Percentiles rank a stretch among this genome's conserved stretches.
phyloP scores from a whole-genome alignment of 2,329 filamentous ascomycete genomes.

The Nothophoma quercina region DNA sequence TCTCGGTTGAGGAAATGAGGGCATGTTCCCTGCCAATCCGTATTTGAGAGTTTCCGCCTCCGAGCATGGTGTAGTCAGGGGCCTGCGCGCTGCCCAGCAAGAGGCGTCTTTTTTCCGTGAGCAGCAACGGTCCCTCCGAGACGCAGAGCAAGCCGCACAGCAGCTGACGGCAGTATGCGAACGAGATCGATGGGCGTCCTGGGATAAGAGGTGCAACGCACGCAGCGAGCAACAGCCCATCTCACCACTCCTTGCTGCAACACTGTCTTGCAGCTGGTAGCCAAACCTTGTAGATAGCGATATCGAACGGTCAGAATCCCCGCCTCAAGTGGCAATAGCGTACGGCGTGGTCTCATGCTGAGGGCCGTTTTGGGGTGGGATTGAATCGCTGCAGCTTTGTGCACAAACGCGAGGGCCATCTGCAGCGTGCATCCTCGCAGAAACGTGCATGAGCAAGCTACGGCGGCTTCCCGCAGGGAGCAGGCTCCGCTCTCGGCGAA shows the following conservation, averaged over 20 bases:
- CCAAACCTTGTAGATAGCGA: constrained; percentile 5
- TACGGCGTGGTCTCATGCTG: constrained; percentile 26
- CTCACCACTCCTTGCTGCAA: neutral
- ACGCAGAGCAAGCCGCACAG: constrained; percentile 2
- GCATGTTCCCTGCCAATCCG: constrained; percentile 40
- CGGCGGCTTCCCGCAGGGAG: constrained; percentile 28
- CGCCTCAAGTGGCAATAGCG: constrained; percentile 34
- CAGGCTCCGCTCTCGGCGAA: constrained; percentile 30
- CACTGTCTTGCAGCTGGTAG: constrained; percentile 3
- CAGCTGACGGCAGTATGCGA: constrained; percentile 10
- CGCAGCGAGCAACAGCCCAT: neutral
- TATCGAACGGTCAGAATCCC: constrained; percentile 19
- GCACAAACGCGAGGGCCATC: constrained; percentile 33
- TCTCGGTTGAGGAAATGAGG: constrained; percentile 48
- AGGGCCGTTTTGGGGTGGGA: constrained; percentile 29
- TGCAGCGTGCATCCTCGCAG: constrained; percentile 39
- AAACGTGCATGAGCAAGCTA: constrained; percentile 37
- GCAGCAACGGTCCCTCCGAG: constrained; percentile 5
- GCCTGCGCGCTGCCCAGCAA: constrained; percentile 29
- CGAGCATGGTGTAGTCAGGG: constrained; percentile 40
- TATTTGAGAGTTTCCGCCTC: constrained; percentile 30
- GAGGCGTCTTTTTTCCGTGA: constrained; percentile 13
- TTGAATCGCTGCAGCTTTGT: constrained; percentile 40
- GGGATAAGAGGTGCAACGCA: neutral
- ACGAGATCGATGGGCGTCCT: neutral